Conservation (phyloP, 306 rosid genomes). For the Rosa persica region DNA sequence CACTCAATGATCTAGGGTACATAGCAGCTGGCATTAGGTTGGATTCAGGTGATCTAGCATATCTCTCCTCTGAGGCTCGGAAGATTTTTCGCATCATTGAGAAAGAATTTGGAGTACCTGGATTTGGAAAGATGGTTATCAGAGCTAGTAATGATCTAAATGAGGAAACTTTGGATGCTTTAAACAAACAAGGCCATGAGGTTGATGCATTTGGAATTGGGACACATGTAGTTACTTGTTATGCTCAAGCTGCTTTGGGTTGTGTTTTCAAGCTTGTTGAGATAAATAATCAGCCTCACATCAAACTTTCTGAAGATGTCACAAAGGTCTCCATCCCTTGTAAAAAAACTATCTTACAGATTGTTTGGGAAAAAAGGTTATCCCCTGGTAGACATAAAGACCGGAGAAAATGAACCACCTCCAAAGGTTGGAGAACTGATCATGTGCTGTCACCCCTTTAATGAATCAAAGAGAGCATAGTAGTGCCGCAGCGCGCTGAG, state of each 20-base stretch:
- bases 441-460: slow-evolving; percentile 94
- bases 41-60: slow-evolving; percentile 96
- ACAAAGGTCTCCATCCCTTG: slow-evolving; percentile 99
- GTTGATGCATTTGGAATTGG: slow-evolving; percentile 98
- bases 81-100: slow-evolving; percentile 67
- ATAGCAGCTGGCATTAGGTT: slow-evolving; percentile 81
- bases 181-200: slow-evolving; percentile 99
- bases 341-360: slow-evolving; percentile 76
- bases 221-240: slow-evolving; percentile 92
- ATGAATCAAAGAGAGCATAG: slow-evolving; percentile 98
- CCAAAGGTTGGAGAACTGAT: slow-evolving; percentile 96
- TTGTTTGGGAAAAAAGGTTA: slow-evolving; percentile 94
- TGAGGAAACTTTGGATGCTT: slow-evolving; percentile 95
- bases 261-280: slow-evolving; percentile 99
- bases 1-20: slow-evolving; percentile 90
- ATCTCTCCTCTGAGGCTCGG: slow-evolving; percentile 73
- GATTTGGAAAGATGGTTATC: slow-evolving; percentile 62
- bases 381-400: slow-evolving; percentile 90
- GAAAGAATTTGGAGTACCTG: slow-evolving; percentile 62
- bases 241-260: slow-evolving; percentile 97
- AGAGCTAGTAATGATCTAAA: slow-evolving; percentile 95
- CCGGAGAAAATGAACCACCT: slow-evolving; percentile 90
- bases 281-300: slow-evolving; percentile 91
- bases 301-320: slow-evolving; percentile 98
- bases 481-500: slow-evolving; percentile 91